Evolutionary conservation across 176 grass and related monocot species (phyloP).

Genomic region (Musa beccarii): DNA sequence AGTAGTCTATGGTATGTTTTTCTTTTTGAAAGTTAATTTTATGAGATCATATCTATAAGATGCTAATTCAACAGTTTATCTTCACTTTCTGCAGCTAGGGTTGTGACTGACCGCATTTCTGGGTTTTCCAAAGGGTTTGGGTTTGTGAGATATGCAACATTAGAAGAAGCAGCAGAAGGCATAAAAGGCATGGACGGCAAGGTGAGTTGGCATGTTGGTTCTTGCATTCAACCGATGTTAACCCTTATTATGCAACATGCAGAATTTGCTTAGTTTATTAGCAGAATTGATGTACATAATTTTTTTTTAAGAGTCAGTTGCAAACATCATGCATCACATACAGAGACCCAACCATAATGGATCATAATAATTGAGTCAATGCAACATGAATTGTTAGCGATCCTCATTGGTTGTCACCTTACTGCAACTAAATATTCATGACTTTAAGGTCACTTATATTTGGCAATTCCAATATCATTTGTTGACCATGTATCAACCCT

Average conservation of each 20-base stretch:
- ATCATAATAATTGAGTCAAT: no score
- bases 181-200: slow-evolving; percentile 92
- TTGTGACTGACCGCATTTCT: slow-evolving; percentile 60
- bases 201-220: slow-evolving; percentile 26
- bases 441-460: no score
- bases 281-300: not conserved
- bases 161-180: slow-evolving; percentile 68
- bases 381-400: no score
- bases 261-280: not conserved
- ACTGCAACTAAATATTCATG: not conserved
- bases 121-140: slow-evolving; percentile 91
- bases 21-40: slow-evolving; percentile 6
- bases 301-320: no score
- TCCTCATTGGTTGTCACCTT: no score
- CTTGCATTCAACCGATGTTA: not conserved
- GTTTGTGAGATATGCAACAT: slow-evolving; percentile 62
- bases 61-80: slow-evolving; percentile 11
- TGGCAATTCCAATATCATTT: not conserved
- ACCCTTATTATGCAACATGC: not conserved
- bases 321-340: no score
- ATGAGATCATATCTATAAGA: slow-evolving; percentile 3
- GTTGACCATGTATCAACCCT: not conserved
- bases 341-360: no score
- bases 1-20: slow-evolving; percentile 58
- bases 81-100: slow-evolving; percentile 47